These are phyloP conservation scores for Eutrema salsugineum DNA, from an alignment of 441 rosid species.

Conservation along the genomic window DNA sequence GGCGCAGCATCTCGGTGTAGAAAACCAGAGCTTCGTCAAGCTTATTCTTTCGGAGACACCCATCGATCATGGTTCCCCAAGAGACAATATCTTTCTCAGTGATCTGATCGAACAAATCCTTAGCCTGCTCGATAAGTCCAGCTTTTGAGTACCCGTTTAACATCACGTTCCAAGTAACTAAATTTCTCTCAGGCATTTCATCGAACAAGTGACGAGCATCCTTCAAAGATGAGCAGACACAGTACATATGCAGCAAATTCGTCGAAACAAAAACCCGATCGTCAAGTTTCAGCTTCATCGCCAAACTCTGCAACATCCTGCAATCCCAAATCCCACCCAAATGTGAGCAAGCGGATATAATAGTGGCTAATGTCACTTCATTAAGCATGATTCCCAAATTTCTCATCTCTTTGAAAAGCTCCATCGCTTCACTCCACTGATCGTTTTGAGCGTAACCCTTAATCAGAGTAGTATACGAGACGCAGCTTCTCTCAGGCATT, in stretches of 20 bases:
- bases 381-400: constrained; percentile 42
- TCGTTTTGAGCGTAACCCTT: constrained; percentile 59
- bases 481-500: constrained; percentile 62
- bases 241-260: constrained; percentile 66
- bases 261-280: constrained; percentile 55
- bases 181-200: constrained; percentile 60
- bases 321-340: constrained; percentile 56
- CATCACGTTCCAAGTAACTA: constrained; percentile 84
- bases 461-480: constrained; percentile 67
- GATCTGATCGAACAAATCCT: constrained; percentile 53
- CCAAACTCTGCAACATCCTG: constrained; percentile 59
- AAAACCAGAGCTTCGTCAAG: constrained; percentile 55
- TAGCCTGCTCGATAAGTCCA: constrained; percentile 51
- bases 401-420: constrained; percentile 61
- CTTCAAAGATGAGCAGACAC: constrained; percentile 45
- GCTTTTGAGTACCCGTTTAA: constrained; percentile 79
- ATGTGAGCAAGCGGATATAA: constrained; percentile 54
- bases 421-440: constrained; percentile 47
- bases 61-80: constrained; percentile 72
- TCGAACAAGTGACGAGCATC: constrained; percentile 61
- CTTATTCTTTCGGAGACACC: constrained; percentile 47
- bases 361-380: constrained; percentile 60
- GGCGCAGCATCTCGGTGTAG: constrained; percentile 47
- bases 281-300: constrained; percentile 44
- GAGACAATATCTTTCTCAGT: constrained; percentile 68